Evolutionary conservation across 257 asterid genomes (phyloP), one percentile per base, ranked within the genome.

Genomic region (Petunia axillaris): DNA sequence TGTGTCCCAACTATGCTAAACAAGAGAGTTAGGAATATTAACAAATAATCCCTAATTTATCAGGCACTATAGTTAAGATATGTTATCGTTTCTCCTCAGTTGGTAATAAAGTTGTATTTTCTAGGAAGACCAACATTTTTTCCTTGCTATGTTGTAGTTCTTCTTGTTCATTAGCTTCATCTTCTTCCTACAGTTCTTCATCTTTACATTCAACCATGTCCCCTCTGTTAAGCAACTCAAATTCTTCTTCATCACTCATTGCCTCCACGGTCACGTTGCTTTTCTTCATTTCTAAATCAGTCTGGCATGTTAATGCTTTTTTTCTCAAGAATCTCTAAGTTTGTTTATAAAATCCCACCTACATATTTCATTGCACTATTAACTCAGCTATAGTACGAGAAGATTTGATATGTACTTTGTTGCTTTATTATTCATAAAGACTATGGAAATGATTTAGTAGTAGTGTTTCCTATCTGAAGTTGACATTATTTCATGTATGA

Each of bases 241-340:
- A 81, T 5, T 76, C 88, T 68, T 11, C 80, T 58, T 79, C 91
- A 35, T 89, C 81, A 2, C 79, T 76, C 76, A 82, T 41, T 41
- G 80, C 81, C 81, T 86, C 89, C 13, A 82, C 75, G 39, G 73
- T 63, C 73, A 81, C 85, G 65, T 79, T 87, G 43, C 79, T 84
- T 81, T 78, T 66, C 38, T 66, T 83, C 39, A 13, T 63, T 8
- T 84, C 88, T 2, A 60, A 88, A 14, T 50, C 85, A 0, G 85
- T 25, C 25, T 25, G 25, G 25, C 25, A 25, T 25, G 25, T 25
- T 25, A 25, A 25, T 25, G 25, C 0, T 25, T 25, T 25, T 25
- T 25, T 25, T 25, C 25, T 25, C 25, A 25, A 25, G 25, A 25
- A 25, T 25, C 25, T 25, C 25, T 25, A 25, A 25, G 25, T 25